phyloP scores from a whole-genome alignment of 2,329 filamentous ascomycete genomes.

The Sphaerulina musiva region DNA sequence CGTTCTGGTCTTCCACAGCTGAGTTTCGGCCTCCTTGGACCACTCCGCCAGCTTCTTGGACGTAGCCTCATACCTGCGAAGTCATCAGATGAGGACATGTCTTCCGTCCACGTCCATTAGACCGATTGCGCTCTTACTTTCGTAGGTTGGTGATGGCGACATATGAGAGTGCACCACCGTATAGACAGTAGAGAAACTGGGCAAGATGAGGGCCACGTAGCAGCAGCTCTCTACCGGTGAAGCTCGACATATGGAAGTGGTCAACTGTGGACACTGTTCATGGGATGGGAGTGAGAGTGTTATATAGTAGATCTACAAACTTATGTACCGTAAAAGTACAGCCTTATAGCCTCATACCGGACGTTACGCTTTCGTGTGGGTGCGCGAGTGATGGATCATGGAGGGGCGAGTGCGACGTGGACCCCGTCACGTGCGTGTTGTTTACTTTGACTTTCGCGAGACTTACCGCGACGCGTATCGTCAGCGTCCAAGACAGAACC shows the following conservation, averaged over 20 bases:
- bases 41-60: conserved; percentile 42
- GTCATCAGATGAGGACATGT: neutral
- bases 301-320: too few species aligned
- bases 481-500: neutral
- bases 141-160: conserved; percentile 40
- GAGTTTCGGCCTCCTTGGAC: conserved; percentile 38
- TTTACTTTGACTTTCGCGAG: conserved; percentile 3
- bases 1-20: conserved; percentile 41
- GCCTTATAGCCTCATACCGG: too few species aligned
- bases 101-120: conserved; percentile 4
- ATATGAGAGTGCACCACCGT: conserved; percentile 40
- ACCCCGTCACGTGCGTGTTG: neutral
- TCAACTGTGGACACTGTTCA: conserved; percentile 1
- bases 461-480: conserved; percentile 3
- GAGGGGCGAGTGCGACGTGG: neutral
- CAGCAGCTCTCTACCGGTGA: conserved; percentile 11
- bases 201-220: conserved; percentile 32
- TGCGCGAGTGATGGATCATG: neutral
- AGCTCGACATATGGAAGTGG: conserved; percentile 9
- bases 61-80: conserved; percentile 38
- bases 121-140: conserved; percentile 11
- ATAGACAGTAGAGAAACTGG: conserved; percentile 39
- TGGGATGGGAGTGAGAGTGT: too few species aligned
- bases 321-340: too few species aligned
- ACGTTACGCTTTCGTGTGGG: neutral